Percentiles rank a stretch among this genome's conserved stretches.
Conservation (phyloP, 2,329 filamentous ascomycete species). For the Phyllosticta citribraziliensis region DNA sequence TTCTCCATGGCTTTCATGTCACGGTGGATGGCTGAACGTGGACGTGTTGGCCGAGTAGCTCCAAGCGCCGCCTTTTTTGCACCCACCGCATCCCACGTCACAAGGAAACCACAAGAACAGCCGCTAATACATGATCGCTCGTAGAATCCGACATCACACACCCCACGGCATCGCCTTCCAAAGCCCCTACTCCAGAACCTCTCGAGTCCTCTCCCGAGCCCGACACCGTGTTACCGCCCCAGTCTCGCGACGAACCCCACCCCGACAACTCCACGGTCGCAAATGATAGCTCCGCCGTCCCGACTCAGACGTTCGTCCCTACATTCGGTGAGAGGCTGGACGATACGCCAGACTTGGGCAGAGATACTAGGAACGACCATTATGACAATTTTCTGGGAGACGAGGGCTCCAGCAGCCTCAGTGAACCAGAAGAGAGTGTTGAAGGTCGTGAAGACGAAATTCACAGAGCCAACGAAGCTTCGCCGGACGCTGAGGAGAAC, state of each 20-base stretch:
- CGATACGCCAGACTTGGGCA: not conserved
- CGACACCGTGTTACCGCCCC: not conserved
- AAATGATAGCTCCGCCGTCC: not conserved
- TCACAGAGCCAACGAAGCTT: not conserved
- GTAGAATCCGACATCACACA: slow-evolving; percentile 3
- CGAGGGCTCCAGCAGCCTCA: slow-evolving; percentile 73
- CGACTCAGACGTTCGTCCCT: not conserved
- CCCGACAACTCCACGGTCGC: not conserved
- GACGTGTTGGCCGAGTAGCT: not conserved
- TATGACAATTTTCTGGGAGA: not conserved
- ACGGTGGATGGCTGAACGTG: not conserved
- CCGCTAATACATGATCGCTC: not conserved
- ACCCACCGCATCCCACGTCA: not conserved
- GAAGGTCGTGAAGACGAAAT: slow-evolving; percentile 41
- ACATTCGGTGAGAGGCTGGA: not conserved
- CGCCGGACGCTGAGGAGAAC: slow-evolving; percentile 37
- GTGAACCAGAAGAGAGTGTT: slow-evolving; percentile 80
- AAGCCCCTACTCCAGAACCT: slow-evolving; percentile 10
- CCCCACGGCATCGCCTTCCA: slow-evolving; percentile 3
- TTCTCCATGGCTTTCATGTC: not conserved
- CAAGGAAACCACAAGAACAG: not conserved
- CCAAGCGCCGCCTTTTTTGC: not conserved
- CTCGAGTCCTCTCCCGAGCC: slow-evolving; percentile 10
- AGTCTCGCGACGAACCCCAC: slow-evolving; percentile 6
- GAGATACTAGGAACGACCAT: not conserved